Percentiles rank a stretch among this genome's conserved stretches.
phyloP scores from a whole-genome alignment of 495 filamentous ascomycete genomes.

The Poronia punctata region DNA sequence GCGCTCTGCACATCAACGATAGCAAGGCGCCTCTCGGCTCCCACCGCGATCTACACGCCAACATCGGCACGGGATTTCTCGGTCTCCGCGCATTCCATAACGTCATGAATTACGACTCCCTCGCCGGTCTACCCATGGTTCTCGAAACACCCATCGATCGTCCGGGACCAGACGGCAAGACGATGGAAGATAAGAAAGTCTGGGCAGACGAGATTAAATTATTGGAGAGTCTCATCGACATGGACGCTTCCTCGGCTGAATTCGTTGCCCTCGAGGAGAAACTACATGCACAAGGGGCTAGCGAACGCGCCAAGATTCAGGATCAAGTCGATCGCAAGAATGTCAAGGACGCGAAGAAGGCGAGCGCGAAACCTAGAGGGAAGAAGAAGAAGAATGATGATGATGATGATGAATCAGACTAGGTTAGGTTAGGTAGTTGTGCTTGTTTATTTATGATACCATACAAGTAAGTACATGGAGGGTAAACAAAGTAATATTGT shows the following conservation, averaged over 20 bases:
- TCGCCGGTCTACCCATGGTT: constrained; percentile 80
- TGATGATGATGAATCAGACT: constrained; percentile 35
- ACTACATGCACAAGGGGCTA: constrained; percentile 58
- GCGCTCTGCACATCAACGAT: constrained; percentile 87
- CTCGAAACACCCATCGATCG: constrained; percentile 89
- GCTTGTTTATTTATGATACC: too few relatives aligned
- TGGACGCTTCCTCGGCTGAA: constrained; percentile 61
- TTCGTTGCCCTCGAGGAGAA: constrained; percentile 58
- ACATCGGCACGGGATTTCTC: constrained; percentile 89
- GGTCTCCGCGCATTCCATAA: constrained; percentile 86
- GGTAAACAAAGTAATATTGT: too few relatives aligned
- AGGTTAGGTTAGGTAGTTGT: too few relatives aligned
- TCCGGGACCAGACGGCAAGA: constrained; percentile 46
- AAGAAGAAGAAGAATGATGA: constrained; percentile 26
- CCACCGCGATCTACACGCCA: constrained; percentile 80
- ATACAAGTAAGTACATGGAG: too few relatives aligned
- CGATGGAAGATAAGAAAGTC: constrained; percentile 61
- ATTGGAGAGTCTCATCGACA: constrained; percentile 79
- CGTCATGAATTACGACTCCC: constrained; percentile 73
- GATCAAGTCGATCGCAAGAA: constrained; percentile 68
- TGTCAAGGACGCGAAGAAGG: constrained; percentile 45
- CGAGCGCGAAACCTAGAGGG: constrained; percentile 23
- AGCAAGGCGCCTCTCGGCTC: constrained; percentile 78
- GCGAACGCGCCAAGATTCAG: constrained; percentile 65
- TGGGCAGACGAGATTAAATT: constrained; percentile 87